Percentiles rank a stretch among this genome's conserved stretches.
Conservation (phyloP, 306 rosid genomes). For the Luffa aegyptiaca region DNA sequence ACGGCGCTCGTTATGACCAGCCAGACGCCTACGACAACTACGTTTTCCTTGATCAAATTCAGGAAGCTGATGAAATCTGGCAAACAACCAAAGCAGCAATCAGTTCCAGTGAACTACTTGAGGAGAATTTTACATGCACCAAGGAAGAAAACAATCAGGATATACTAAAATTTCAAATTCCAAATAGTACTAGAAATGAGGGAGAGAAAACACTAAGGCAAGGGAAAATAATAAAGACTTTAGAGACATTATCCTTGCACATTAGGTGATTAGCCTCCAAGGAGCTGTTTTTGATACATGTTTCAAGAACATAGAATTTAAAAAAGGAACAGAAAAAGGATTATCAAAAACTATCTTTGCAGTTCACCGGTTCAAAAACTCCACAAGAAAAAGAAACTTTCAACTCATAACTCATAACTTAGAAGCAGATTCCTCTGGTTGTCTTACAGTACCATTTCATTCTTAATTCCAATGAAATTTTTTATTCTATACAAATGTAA, state of each 20-base stretch:
- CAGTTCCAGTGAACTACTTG: background rate
- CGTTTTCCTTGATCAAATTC: conserved; percentile 95
- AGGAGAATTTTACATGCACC: background rate
- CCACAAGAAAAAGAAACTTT: background rate
- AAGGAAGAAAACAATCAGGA: background rate
- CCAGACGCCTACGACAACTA: conserved; percentile 88
- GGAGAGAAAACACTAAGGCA: background rate
- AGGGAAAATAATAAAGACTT: conserved; percentile 10
- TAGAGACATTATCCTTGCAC: background rate
- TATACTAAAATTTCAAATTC: background rate
- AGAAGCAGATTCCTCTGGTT: too few species aligned
- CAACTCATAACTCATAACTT: too few species aligned
- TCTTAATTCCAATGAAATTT: background rate
- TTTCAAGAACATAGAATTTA: background rate
- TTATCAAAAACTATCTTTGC: background rate
- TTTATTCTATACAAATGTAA: background rate
- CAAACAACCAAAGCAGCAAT: background rate
- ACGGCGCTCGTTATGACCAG: conserved; percentile 93
- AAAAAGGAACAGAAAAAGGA: background rate
- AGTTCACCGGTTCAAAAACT: background rate
- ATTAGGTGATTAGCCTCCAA: background rate
- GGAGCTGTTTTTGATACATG: background rate
- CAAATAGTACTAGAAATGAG: background rate
- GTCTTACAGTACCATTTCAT: background rate
- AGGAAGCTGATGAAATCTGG: conserved; percentile 84